Conservation (phyloP, 106 monocot species). For the Platanthera guangdongensis region DNA sequence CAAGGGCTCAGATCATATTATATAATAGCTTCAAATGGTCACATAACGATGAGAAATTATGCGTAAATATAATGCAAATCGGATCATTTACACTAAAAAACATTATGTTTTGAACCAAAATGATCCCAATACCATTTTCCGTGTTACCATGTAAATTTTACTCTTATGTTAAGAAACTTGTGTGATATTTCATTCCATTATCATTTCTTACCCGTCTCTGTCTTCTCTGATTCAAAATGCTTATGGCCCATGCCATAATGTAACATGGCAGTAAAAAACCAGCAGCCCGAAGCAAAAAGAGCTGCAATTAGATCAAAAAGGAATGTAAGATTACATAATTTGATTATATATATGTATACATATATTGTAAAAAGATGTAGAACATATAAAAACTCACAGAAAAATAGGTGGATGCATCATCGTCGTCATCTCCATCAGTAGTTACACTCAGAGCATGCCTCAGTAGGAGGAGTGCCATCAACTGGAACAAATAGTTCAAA, state of each 20-base stretch:
- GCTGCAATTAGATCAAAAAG: slow-evolving; percentile 23
- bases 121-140: too few species aligned
- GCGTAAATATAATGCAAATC: too few species aligned
- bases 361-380: background rate
- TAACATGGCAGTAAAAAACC: slow-evolving; percentile 82
- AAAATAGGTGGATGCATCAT: slow-evolving; percentile 54
- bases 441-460: slow-evolving; percentile 82
- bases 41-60: too few species aligned
- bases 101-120: too few species aligned
- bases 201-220: slow-evolving; percentile 42
- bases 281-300: slow-evolving; percentile 69
- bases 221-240: slow-evolving; percentile 58
- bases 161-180: too few species aligned
- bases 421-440: slow-evolving; percentile 47
- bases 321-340: background rate
- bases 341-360: background rate
- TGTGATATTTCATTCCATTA: background rate
- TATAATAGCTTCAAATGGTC: too few species aligned
- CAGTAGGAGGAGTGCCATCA: slow-evolving; percentile 72
- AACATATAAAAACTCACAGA: slow-evolving; percentile 27
- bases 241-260: slow-evolving; percentile 79
- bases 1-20: background rate
- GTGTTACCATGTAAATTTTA: too few species aligned
- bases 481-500: slow-evolving; percentile 21
- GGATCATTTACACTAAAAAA: too few species aligned